Conservation (phyloP, 345 rosid genomes). For the Eucalyptus pauciflora region DNA sequence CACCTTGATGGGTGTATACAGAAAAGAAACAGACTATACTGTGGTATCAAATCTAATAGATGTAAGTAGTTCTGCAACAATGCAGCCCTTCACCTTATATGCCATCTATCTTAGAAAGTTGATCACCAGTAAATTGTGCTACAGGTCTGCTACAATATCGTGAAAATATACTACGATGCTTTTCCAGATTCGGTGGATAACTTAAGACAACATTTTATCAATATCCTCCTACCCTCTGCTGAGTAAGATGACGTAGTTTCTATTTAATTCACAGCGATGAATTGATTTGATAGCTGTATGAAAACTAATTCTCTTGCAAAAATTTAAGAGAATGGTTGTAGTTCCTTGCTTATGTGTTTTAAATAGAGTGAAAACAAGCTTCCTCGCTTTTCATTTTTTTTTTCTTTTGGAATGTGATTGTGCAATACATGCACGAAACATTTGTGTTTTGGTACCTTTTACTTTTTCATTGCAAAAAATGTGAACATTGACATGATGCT, state of each 20-base stretch:
- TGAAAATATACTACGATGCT: conserved; percentile 11
- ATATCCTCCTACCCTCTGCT: conserved; percentile 12
- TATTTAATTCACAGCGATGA: background rate
- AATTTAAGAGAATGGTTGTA: background rate
- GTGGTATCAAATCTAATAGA: conserved; percentile 14
- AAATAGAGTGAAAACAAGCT: background rate
- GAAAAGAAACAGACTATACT: conserved; percentile 7
- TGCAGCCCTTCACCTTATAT: background rate
- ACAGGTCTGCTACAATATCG: conserved; percentile 12
- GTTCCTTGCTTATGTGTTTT: background rate
- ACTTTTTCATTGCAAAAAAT: background rate
- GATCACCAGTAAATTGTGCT: background rate
- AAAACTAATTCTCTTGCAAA: background rate
- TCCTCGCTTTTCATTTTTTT: background rate
- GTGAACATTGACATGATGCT: background rate
- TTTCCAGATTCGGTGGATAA: conserved; percentile 9
- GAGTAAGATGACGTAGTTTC: background rate
- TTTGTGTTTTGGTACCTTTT: background rate
- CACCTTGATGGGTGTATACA: conserved; percentile 10
- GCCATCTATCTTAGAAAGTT: background rate
- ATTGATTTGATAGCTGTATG: background rate
- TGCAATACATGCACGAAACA: background rate
- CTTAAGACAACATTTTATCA: conserved; percentile 8
- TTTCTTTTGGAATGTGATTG: background rate
- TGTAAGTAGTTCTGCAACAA: background rate